Evolutionary conservation across 768 basidiomycete genomes (phyloP).

Genomic region (Amanita muscaria): DNA sequence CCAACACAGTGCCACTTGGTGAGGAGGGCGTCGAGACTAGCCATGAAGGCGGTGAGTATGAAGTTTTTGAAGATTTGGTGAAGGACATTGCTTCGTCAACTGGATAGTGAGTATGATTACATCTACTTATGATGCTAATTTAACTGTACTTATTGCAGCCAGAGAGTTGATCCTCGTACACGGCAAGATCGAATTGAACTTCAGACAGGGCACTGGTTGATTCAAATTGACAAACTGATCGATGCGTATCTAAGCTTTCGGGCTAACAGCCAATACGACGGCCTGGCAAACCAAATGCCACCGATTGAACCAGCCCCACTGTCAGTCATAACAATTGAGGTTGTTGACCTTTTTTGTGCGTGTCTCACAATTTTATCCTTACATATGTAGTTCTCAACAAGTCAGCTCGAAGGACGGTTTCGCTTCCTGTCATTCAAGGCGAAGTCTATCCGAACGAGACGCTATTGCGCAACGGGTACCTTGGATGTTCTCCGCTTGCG

Average conservation of each 20-base stretch:
- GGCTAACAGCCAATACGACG: background rate
- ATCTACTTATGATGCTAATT: background rate
- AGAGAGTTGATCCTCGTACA: constrained; percentile 5
- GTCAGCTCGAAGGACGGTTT: background rate
- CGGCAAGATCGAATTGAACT: constrained; percentile 6
- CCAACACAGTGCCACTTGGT: constrained; percentile 7
- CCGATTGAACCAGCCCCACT: background rate
- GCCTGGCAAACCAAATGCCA: background rate
- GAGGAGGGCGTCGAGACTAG: constrained; percentile 11
- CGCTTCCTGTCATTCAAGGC: background rate
- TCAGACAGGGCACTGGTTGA: constrained; percentile 9
- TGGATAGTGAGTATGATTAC: background rate
- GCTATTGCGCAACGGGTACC: constrained; percentile 7
- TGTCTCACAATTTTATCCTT: background rate
- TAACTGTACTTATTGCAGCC: background rate
- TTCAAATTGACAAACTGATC: constrained; percentile 8
- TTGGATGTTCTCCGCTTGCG: constrained; percentile 9
- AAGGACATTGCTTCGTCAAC: background rate
- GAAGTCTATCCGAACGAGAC: constrained; percentile 10
- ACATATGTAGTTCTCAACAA: background rate
- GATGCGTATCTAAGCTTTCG: constrained; percentile 9
- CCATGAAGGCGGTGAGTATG: constrained; percentile 10
- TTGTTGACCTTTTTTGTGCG: constrained; percentile 1
- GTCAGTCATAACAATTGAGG: background rate
- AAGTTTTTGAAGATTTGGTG: constrained; percentile 10